Percentiles rank a stretch among this genome's conserved stretches.
These are phyloP conservation scores for Trebouxia sp. DNA, from an alignment of 139 green algal genomes.

Conservation along the genomic window DNA sequence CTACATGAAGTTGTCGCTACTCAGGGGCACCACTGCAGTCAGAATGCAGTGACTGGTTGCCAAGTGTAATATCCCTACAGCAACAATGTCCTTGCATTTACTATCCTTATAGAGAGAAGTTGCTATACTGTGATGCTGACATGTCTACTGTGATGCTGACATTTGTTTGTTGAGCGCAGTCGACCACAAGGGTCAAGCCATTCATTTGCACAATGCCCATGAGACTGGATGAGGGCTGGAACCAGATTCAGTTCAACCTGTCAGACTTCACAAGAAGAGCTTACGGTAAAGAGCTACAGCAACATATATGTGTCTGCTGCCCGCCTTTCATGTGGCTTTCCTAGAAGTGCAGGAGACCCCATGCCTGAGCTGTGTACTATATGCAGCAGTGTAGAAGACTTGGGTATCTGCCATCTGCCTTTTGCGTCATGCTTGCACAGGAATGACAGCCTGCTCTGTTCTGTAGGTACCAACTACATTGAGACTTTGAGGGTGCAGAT, in stretches of 20 bases:
- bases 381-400: background rate
- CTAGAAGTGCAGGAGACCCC: background rate
- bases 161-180: slow-evolving; percentile 55
- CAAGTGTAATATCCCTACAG: no score
- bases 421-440: no score
- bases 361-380: background rate
- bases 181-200: slow-evolving; percentile 91
- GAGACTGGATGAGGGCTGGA: slow-evolving; percentile 96
- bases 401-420: background rate
- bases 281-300: slow-evolving; percentile 64
- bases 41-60: no score
- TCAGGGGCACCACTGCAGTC: no score
- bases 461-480: slow-evolving; percentile 90
- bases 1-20: no score
- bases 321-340: background rate
- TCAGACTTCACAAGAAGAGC: slow-evolving; percentile 90
- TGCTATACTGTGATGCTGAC: no score
- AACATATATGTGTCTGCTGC: background rate
- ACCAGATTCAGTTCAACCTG: slow-evolving; percentile 98
- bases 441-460: background rate
- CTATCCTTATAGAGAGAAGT: no score
- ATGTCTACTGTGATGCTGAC: no score
- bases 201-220: slow-evolving; percentile 99
- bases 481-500: slow-evolving; percentile 93
- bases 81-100: no score